Evolutionary conservation across 805 yeast genomes (phyloP).

Genomic region (Tetrapisispora nanseiensis): DNA sequence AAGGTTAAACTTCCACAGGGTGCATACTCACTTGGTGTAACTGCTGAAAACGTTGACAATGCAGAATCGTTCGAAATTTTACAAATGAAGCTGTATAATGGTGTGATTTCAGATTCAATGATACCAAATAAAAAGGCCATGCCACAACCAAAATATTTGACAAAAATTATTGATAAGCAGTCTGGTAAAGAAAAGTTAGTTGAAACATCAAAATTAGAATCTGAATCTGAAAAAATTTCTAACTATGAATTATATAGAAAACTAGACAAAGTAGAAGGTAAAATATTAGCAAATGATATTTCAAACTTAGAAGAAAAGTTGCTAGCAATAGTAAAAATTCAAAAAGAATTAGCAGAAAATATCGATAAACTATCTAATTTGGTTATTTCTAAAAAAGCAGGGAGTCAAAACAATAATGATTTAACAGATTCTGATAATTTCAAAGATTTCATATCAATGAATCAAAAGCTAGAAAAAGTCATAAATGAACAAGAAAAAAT

Average conservation of each 20-base stretch:
- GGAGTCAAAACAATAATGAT: slow-evolving; percentile 1
- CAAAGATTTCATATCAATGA: slow-evolving; percentile 21
- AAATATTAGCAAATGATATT: slow-evolving; percentile 29
- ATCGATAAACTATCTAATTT: slow-evolving; percentile 13
- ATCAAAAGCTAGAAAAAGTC: slow-evolving; percentile 24
- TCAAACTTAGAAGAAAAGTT: slow-evolving; percentile 17
- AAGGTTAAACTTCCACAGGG: slow-evolving; percentile 37
- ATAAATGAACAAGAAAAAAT: slow-evolving; percentile 24
- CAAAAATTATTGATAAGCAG: slow-evolving; percentile 32
- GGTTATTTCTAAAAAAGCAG: slow-evolving; percentile 4
- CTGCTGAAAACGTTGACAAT: slow-evolving; percentile 37
- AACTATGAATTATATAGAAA: slow-evolving; percentile 23
- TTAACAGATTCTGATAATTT: slow-evolving; percentile 8
- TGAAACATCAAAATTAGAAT: slow-evolving; percentile 21
- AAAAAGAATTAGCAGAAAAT: slow-evolving; percentile 17
- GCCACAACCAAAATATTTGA: slow-evolving; percentile 37
- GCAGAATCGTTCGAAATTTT: slow-evolving; percentile 59
- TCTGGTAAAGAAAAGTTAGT: slow-evolving; percentile 28
- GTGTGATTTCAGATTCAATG: slow-evolving; percentile 43
- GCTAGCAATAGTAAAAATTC: slow-evolving; percentile 16
- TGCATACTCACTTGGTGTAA: slow-evolving; percentile 41
- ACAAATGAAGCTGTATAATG: slow-evolving; percentile 45
- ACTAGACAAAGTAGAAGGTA: slow-evolving; percentile 27
- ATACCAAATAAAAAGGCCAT: slow-evolving; percentile 46
- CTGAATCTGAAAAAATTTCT: slow-evolving; percentile 14